Evolutionary conservation across 306 rosid species (phyloP).

Genomic region (Vigna reflexopilosa): DNA sequence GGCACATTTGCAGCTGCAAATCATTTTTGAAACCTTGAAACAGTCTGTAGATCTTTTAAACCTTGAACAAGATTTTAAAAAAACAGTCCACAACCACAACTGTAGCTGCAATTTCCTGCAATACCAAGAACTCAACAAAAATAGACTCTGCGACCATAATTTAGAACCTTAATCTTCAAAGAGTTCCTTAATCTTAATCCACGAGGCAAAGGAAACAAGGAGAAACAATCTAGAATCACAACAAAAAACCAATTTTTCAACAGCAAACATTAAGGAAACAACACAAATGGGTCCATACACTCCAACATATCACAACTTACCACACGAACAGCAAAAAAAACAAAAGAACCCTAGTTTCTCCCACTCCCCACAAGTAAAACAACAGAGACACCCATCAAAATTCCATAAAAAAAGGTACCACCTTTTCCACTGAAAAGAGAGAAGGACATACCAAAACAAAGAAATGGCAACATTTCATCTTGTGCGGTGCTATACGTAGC

Average conservation of each 20-base stretch:
- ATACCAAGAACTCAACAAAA: background rate
- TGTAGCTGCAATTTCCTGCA: background rate
- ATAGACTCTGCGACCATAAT: background rate
- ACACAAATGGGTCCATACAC: slow-evolving; percentile 9
- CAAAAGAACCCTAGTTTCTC: background rate
- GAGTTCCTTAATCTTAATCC: background rate
- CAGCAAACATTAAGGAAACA: background rate
- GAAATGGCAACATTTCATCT: too few relatives aligned
- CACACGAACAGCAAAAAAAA: background rate
- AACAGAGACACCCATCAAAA: background rate
- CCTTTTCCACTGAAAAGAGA: too few relatives aligned
- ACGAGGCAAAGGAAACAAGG: background rate
- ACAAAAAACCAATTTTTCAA: background rate
- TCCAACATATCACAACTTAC: slow-evolving; percentile 5
- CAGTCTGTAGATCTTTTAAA: too few relatives aligned
- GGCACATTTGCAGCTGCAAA: background rate
- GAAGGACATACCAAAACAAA: too few relatives aligned
- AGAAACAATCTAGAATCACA: slow-evolving; percentile 17
- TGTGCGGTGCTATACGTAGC: too few relatives aligned
- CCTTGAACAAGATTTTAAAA: too few relatives aligned
- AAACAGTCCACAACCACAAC: background rate
- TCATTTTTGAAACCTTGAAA: too few relatives aligned
- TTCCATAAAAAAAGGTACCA: background rate
- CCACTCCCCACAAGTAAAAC: slow-evolving; percentile 22
- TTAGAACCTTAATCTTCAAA: background rate